Base-by-base conservation (phyloP, 2,329 filamentous ascomycete genomes). In the Ophiostoma montium region DNA sequence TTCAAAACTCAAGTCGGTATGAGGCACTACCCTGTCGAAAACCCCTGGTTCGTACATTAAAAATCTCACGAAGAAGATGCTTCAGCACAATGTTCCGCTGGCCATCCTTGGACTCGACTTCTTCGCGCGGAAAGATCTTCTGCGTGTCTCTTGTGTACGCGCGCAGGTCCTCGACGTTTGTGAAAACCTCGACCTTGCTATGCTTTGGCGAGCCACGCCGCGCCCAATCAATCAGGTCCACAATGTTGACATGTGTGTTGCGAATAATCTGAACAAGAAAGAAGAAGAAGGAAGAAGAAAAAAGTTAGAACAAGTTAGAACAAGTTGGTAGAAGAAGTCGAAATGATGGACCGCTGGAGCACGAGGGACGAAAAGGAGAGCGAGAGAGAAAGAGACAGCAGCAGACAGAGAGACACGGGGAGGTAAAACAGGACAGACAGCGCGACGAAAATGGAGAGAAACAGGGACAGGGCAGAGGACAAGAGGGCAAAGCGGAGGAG, bases 141-240 rank as follows among this genome's bases (percentile, higher is more conserved):
- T 5, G 10, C 9, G 2, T 9, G 15, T 7, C 7, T 21, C 15
- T 8, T n/a, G 39, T 30, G 39, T 42, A 42, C 3, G 0, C 8
- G 3, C 39, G 13, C 23, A 42, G 23, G 15, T 30, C 12, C 15
- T 9, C 1, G 15, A 31, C 39, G 3, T 2, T 42, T 7, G 30
- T 12, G 23, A 42, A 42, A 3, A 31, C n/a, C 15, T 5, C 30
- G 39, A 42, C 23, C 7, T 21, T 21, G 9, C 3, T 9, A 5
- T 15, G 4, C 7, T 15, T 9, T 8, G 23, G 23, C 7, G 39
- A 42, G 15, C 49, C 49, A 9, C 15, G 12, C 11, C 52, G 47
- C 19, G 19, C 47, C 49, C 49, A 53, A 31, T 43, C 10, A 18
- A 51, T 13, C 2, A 53, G 30, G 31, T 51, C 52, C 16, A 51